Evolutionary conservation across 257 asterid genomes (phyloP), one percentile per base, ranked within the genome.

Genomic region (Rhazya stricta): DNA sequence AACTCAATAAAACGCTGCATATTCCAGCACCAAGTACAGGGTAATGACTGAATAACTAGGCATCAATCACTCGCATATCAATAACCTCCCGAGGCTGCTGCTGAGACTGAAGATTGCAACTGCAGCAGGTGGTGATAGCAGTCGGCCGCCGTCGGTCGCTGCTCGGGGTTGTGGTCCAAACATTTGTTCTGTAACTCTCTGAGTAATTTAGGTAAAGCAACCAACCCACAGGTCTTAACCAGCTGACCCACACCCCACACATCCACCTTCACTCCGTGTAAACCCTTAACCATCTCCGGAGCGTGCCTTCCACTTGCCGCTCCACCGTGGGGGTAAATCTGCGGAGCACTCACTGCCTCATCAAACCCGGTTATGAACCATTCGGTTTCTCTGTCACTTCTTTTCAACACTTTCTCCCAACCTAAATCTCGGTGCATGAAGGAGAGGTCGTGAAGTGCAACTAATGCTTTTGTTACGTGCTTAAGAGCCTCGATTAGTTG

Each of bases 111-210:
- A 69, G 89, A 85, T 81, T 85, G 89, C 73, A 85, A 72, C 87
- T 83, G 89, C 79, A 85, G 61, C 76, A 83, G 77, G 81, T 85
- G 89, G 84, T 79, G 85, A 71, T 85, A 85, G 81, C 89, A 85
- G 84, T 85, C 89, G 60, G 89, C 87, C 75, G 89, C 89, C 80
- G 87, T 83, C 43, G 89, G 89, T 13, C 87, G 79, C 75, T 83
- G 87, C 80, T 85, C 89, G 75, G 87, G 85, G 79, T 79, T 83
- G 1, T 79, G 83, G 68, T 85, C 89, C 87, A 85, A 75, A 45
- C 89, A 85, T 77, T 84, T 77, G 63, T 81, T 85, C 85, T 83
- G 87, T 81, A 85, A 70, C 62, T 85, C 89, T 41, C 81, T 77
- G 1, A 85, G 75, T 74, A 85, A 43, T 72, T 83, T 83, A 3